Base-by-base conservation (phyloP, 805 yeast genomes). In the Metschnikowia continentalis region DNA sequence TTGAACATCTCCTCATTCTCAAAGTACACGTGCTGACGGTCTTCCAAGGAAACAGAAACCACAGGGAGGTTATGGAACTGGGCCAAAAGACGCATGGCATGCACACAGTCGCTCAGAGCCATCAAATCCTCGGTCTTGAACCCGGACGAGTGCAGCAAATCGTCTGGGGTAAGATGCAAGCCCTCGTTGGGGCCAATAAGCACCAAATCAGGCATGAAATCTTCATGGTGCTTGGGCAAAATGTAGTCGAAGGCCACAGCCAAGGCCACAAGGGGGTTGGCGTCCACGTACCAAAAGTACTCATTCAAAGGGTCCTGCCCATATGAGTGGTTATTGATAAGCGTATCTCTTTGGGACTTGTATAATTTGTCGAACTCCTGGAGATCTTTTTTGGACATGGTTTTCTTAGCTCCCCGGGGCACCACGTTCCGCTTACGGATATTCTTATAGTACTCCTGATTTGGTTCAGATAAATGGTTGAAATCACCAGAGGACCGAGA, bases 261-360 rank as follows among this genome's bases (percentile, higher is more conserved):
- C 38, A 71, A 55, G 1, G 65, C 48, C 39, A 61, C 60, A 7
- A 65, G 38, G 3, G 72, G 67, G 15, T 58, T 42, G 6, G 65
- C 59, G 49, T 69, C 65, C 23, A 71, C 67, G 51, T 62, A 71
- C 76, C 75, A 71, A 45, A 63, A 57, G 48, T 61, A 48, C 32
- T 52, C 48, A 48, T 69, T 63, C 41, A 67, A 55, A 15, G 72
- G 70, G 55, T 71, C 76, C 56, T 67, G 71, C 40, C 75, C 75
- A 47, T 56, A 64, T 14, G 57, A 49, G 13, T 49, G 49, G 17
- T 41, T 45, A 32, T 22, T 19, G 14, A 50, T 50, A 6, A 55
- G 36, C 3, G 6, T 6, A 13, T 38, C 32, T 2, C 23, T 19
- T 2, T 22, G 35, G 20, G 40, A 19, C 10, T n/a, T 7, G 35